phyloP scores from a whole-genome alignment of 225 moss, liverwort and hornwort genomes.

The Pseudisothecium myosuroides region DNA sequence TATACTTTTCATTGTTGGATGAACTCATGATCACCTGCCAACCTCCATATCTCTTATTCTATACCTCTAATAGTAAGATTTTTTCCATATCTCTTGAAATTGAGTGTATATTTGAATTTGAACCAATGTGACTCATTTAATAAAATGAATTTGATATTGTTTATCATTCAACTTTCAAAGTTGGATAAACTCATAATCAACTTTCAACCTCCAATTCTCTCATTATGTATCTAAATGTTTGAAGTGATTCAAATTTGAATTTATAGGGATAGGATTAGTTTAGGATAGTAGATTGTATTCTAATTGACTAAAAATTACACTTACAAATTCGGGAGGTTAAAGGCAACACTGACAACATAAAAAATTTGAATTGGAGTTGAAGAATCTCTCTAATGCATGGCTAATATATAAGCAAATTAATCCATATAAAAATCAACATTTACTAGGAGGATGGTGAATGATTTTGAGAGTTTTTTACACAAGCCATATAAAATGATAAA shows the following conservation, averaged over 20 bases:
- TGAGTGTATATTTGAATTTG: too few species aligned
- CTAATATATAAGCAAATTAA: background rate
- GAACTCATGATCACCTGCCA: background rate
- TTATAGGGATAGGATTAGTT: rapidly evolving
- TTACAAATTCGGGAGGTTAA: too few species aligned
- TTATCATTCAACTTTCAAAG: background rate
- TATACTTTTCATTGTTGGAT: background rate
- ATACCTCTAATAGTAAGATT: rapidly evolving
- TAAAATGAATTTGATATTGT: background rate
- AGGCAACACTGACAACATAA: background rate
- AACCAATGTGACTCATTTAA: rapidly evolving
- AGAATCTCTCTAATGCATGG: rapidly evolving
- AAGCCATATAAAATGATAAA: background rate
- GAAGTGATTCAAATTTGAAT: background rate
- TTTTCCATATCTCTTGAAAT: background rate
- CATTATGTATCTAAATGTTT: background rate
- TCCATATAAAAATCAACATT: background rate
- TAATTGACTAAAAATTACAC: background rate
- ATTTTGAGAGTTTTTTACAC: rapidly evolving
- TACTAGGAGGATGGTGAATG: too few species aligned
- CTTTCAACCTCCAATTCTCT: background rate
- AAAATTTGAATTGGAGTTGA: background rate
- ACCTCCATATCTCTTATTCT: background rate
- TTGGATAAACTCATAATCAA: background rate
- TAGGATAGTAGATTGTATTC: background rate